These are phyloP conservation scores for Bigelowiella natans DNA, from an alignment of 78 protist genomes.

Conservation along the genomic window DNA sequence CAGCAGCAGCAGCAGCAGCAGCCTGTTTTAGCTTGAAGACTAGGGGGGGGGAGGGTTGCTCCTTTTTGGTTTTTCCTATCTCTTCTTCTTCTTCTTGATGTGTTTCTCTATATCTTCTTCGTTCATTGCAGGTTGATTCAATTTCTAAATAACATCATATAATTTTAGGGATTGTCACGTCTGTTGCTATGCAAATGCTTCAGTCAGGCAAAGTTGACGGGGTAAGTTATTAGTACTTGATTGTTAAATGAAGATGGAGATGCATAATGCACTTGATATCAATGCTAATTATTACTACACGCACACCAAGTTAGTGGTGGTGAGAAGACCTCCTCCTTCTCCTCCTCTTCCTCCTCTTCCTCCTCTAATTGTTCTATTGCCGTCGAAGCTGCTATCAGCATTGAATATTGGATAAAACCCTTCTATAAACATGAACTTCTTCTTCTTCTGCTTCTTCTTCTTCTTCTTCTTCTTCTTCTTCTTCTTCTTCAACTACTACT, in stretches of 20 bases:
- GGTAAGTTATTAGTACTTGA: neutral
- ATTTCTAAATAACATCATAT: neutral
- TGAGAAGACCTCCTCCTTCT: neutral
- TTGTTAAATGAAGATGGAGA: neutral
- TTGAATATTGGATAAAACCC: neutral
- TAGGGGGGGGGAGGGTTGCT: no score
- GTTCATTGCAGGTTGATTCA: neutral
- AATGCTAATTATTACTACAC: neutral
- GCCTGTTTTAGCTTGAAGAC: no score
- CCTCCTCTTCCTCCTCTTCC: neutral
- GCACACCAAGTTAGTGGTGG: neutral
- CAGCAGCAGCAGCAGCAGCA: no score
- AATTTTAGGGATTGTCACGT: neutral
- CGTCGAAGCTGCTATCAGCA: neutral
- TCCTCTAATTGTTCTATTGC: neutral
- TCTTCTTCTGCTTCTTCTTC: no score
- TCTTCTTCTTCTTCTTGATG: no score
- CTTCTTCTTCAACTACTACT: no score
- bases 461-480: no score
- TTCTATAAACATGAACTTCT: no score
- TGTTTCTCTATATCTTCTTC: neutral
- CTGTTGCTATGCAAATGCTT: neutral
- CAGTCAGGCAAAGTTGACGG: neutral
- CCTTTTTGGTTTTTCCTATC: no score
- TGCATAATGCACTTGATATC: neutral